These are phyloP conservation scores for Pseudomassariella vexata DNA, from an alignment of 2,329 filamentous ascomycete genomes.

Conservation along the genomic window DNA sequence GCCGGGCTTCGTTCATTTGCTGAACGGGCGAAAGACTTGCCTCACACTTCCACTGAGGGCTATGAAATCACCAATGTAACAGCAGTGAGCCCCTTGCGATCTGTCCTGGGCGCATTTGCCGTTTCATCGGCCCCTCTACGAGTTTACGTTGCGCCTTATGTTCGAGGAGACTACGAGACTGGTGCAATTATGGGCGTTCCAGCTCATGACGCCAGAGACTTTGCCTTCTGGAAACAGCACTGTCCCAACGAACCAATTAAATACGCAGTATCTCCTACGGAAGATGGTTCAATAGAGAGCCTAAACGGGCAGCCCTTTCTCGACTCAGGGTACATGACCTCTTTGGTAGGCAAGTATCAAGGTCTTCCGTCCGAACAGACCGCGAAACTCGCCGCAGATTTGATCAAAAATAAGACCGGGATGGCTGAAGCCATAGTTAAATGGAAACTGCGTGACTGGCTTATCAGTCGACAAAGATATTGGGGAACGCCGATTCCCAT, in stretches of 20 bases:
- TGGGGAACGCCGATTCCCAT: slow-evolving; percentile 91
- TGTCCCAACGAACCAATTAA: slow-evolving; percentile 53
- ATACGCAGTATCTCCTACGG: slow-evolving; percentile 52
- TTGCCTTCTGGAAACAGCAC: slow-evolving; percentile 75
- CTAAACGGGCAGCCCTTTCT: slow-evolving; percentile 51
- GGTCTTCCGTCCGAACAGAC: slow-evolving; percentile 60
- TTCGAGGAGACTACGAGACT: slow-evolving; percentile 78
- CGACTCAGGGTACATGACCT: slow-evolving; percentile 62
- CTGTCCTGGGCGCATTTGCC: too few relatives aligned
- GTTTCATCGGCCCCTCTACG: slow-evolving; percentile 57
- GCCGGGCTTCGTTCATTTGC: slow-evolving; percentile 62
- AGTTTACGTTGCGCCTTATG: slow-evolving; percentile 78
- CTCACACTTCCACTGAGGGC: slow-evolving; percentile 56
- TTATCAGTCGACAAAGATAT: slow-evolving; percentile 87
- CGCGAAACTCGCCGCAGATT: slow-evolving; percentile 51
- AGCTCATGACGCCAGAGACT: slow-evolving; percentile 73
- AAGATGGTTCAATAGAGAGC: slow-evolving; percentile 39
- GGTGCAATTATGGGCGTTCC: slow-evolving; percentile 91
- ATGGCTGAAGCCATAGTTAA: slow-evolving; percentile 61
- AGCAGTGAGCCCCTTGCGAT: slow-evolving; percentile 14
- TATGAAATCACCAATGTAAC: slow-evolving; percentile 57
- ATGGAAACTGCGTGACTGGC: slow-evolving; percentile 83
- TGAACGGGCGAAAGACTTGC: slow-evolving; percentile 50
- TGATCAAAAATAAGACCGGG: slow-evolving; percentile 44
- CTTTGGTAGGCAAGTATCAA: slow-evolving; percentile 58